Evolutionary conservation across 495 filamentous ascomycete species (phyloP), one percentile per base, ranked within the genome.

Genomic region (Penicillium waksmanii): DNA sequence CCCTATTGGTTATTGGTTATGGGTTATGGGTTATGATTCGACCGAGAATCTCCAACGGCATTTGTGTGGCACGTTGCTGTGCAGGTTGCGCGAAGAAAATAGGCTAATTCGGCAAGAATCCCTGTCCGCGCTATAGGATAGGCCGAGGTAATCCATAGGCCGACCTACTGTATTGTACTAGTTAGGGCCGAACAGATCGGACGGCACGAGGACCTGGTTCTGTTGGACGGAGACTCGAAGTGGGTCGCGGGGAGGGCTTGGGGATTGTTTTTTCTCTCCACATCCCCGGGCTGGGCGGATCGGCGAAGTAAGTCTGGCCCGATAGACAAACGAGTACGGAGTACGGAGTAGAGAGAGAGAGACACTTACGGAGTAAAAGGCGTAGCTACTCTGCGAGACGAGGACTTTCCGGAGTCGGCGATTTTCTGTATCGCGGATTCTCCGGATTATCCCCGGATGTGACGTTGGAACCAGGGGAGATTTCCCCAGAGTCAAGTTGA

Each of bases 71-170:
- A 8, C 5, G 19, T 27, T 13, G 44, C 19, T 17, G 21, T 25
- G 27, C 47, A 23, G 47, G 3, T 9, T 12, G 6, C 6, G 13
- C 21, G 34, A 35, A n/a, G 12, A n/a, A 42, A 58, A 48, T 48
- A 38, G 31, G 52, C 61, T 59, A 48, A 63, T 38, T 44, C 55
- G 44, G 55, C 31, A 63, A 51, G 17, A 10, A 44, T 55, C 11
- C 27, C 44, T 19, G 33, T 19, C 18, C 34, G n/a, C 9, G 27
- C 27, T 5, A 31, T 31, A 3, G 27, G 51, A 52, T 56, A 59
- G 47, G 56, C 17, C 38, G 35, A 63, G 10, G 19, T 25, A 49
- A 31, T 31, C 27, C 27, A 31, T 31, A 31, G 27, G 27, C 27
- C 27, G 55, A 50, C 34, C 58, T 33, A 47, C 23, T 23, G 23